Conservation (phyloP, 306 rosid genomes). For the Inga oerstediana region DNA sequence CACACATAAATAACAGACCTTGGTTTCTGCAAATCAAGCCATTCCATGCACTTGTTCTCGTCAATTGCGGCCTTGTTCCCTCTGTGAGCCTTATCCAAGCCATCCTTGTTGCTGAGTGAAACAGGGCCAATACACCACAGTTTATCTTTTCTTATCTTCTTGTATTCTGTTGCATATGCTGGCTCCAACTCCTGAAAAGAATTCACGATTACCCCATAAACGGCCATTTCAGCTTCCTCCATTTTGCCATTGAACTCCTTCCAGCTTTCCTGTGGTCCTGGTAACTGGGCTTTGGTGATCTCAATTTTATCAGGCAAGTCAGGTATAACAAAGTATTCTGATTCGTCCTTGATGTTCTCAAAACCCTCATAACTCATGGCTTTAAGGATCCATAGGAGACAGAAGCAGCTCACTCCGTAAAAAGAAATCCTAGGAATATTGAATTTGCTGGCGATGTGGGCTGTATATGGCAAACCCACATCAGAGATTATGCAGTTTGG, state of each 20-base stretch:
- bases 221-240: slow-evolving; percentile 42
- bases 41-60: slow-evolving; percentile 35
- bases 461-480: slow-evolving; percentile 53
- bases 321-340: slow-evolving; percentile 48
- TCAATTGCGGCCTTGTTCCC: slow-evolving; percentile 47
- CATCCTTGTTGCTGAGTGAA: slow-evolving; percentile 41
- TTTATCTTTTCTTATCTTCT: slow-evolving; percentile 36
- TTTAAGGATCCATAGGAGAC: slow-evolving; percentile 33
- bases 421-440: slow-evolving; percentile 66
- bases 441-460: slow-evolving; percentile 46
- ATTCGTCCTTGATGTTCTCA: slow-evolving; percentile 37
- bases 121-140: slow-evolving; percentile 58
- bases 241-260: slow-evolving; percentile 31
- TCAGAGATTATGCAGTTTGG: slow-evolving; percentile 76
- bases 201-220: slow-evolving; percentile 58
- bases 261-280: slow-evolving; percentile 18
- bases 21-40: slow-evolving; percentile 52
- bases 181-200: slow-evolving; percentile 65
- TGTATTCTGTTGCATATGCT: slow-evolving; percentile 38
- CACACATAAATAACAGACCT: slow-evolving; percentile 51
- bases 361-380: slow-evolving; percentile 21
- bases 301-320: slow-evolving; percentile 47
- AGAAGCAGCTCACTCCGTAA: slow-evolving; percentile 48
- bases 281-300: slow-evolving; percentile 45
- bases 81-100: slow-evolving; percentile 41